A percentile compares a stretch with the other conserved stretches of the same genome.
These are phyloP conservation scores for Xylaria hypoxylon DNA, from an alignment of 2,329 filamentous ascomycete species.

Conservation along the genomic window DNA sequence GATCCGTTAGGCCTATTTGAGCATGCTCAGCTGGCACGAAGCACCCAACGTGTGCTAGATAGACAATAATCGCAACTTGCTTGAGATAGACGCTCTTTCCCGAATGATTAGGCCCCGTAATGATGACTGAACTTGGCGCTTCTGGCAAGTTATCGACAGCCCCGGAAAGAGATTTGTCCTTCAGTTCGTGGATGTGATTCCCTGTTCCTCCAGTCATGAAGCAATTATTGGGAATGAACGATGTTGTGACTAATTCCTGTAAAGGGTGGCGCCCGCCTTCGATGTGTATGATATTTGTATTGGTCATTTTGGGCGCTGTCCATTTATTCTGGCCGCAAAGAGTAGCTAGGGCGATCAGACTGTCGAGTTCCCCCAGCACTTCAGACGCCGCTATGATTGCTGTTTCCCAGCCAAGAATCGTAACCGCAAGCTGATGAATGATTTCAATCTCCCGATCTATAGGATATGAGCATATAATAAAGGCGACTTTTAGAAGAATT, in stretches of 20 bases:
- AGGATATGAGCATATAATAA: constrained; percentile 29
- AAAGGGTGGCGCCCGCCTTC: constrained; percentile 85
- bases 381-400: constrained; percentile 78
- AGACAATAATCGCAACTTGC: constrained; percentile 89
- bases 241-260: constrained; percentile 83
- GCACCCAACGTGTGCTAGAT: constrained; percentile 91
- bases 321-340: constrained; percentile 82
- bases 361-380: constrained; percentile 87
- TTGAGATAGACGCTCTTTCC: constrained; percentile 97
- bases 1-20: constrained; percentile 87
- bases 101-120: constrained; percentile 96
- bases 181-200: constrained; percentile 38
- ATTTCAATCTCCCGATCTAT: constrained; percentile 90
- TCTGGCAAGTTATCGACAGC: constrained; percentile 29
- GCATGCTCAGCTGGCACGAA: constrained; percentile 86
- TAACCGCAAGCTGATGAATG: constrained; percentile 78
- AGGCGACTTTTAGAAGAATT: not conserved
- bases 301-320: constrained; percentile 74
- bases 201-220: constrained; percentile 71
- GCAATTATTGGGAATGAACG: constrained; percentile 87
- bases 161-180: constrained; percentile 24
- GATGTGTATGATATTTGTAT: constrained; percentile 78
- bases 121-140: constrained; percentile 75
- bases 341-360: constrained; percentile 81
- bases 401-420: constrained; percentile 75